phyloP scores from a whole-genome alignment of 345 rosid species.

The Brassica carinata region DNA sequence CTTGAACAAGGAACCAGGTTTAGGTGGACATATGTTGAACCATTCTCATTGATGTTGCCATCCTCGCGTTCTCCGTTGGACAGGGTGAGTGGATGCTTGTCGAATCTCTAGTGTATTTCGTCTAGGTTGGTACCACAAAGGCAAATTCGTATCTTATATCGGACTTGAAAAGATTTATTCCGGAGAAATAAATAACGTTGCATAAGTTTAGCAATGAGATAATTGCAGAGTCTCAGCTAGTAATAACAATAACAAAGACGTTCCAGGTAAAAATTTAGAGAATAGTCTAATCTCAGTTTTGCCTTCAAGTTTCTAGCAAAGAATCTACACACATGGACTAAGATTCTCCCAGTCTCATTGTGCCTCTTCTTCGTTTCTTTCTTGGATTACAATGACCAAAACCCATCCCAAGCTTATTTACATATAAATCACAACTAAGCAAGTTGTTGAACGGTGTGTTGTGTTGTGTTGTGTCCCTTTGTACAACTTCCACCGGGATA shows the following conservation, averaged over 20 bases:
- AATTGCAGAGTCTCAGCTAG: constrained; percentile 28
- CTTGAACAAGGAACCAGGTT: background rate
- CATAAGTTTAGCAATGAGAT: constrained; percentile 39
- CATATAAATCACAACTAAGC: constrained; percentile 46
- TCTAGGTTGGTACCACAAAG: background rate
- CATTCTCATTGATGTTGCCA: no score
- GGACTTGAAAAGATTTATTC: background rate
- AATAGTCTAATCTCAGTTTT: constrained; percentile 22
- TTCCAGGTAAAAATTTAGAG: constrained; percentile 20
- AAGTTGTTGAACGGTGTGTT: constrained; percentile 45
- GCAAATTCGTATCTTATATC: background rate
- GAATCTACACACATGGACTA: constrained; percentile 68
- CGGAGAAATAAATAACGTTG: background rate
- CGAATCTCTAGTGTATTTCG: background rate
- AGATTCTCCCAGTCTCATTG: constrained; percentile 53
- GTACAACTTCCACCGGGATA: constrained; percentile 75
- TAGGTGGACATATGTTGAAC: background rate
- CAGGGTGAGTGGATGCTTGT: background rate
- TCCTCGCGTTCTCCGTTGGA: no score
- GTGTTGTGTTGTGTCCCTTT: constrained; percentile 55
- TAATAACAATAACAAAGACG: constrained; percentile 5
- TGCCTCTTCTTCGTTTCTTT: constrained; percentile 42
- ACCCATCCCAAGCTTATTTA: constrained; percentile 20
- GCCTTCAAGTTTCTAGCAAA: background rate
- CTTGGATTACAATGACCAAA: constrained; percentile 24